A percentile compares a stretch with the other conserved stretches of the same genome.
Evolutionary conservation across 1,284 basidiomycete genomes (phyloP).

Genomic region (Coniferiporia sulphurascens): DNA sequence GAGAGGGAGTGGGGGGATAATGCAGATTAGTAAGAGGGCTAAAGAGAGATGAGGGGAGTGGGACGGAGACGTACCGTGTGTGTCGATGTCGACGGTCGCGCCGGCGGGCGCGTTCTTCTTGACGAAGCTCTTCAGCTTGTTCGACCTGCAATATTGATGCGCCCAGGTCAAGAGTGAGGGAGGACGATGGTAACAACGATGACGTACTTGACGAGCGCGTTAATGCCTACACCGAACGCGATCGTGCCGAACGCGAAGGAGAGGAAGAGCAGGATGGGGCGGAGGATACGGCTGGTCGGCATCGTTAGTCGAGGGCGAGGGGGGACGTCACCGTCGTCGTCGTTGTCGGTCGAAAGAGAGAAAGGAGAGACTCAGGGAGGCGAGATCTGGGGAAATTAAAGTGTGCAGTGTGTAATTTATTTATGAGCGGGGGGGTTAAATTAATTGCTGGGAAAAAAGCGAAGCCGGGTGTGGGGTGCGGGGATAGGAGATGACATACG

Average conservation of each 20-base stretch:
- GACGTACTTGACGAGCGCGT: slow-evolving; percentile 38
- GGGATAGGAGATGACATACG: too few species aligned
- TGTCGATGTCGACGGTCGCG: slow-evolving; percentile 30
- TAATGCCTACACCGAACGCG: slow-evolving; percentile 33
- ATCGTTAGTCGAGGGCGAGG: neutral
- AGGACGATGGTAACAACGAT: neutral
- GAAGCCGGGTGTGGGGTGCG: too few species aligned
- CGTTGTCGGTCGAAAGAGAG: neutral
- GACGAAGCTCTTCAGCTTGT: slow-evolving; percentile 28
- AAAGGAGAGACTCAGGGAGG: neutral
- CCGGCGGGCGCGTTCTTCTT: slow-evolving; percentile 25
- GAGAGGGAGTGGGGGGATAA: neutral
- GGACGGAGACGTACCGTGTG: slow-evolving; percentile 22
- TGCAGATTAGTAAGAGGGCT: neutral
- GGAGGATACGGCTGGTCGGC: neutral
- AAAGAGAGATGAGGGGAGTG: neutral
- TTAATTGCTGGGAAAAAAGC: too few species aligned
- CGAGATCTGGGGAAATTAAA: neutral
- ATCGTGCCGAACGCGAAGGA: slow-evolving; percentile 34
- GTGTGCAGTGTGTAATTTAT: too few species aligned
- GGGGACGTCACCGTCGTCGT: too few species aligned
- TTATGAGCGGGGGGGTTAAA: too few species aligned
- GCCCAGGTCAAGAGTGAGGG: neutral
- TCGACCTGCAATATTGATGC: slow-evolving; percentile 23
- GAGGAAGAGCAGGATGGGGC: slow-evolving; percentile 28